Evolutionary conservation across 208 protist genomes (phyloP), one percentile per base, ranked within the genome.

Genomic region (Trypanosoma conorhini): DNA sequence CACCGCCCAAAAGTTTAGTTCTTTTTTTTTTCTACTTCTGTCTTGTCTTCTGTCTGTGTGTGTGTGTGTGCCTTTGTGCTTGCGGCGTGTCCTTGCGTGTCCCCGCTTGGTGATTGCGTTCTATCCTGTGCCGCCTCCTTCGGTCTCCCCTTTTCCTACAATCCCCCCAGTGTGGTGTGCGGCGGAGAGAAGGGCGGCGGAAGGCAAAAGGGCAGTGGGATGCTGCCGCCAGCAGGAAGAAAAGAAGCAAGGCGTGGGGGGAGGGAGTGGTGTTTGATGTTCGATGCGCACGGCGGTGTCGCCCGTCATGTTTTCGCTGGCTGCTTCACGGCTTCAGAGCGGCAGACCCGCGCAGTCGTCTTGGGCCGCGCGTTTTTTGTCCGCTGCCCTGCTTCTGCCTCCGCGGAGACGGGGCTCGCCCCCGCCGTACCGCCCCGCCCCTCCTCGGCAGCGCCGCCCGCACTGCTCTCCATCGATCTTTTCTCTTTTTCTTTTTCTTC

Each of bases 401-500:
- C 33, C 33, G 33, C 33, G 33, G 33, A 7, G 33, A 38, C 33
- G 33, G 33, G 7, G n/a, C n/a, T n/a, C 33, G 2, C 33, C 4
- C 33, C 2, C 33, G 33, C 7, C 33, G 33, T 38, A 38, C 33
- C 33, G 7, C 33, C 33, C 33, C 33, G 33, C 33, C 33, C 33
- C 33, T 38, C 33, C 33, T 2, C 33, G 33, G 33, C 2, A 38
- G 2, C 33, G 7, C 33, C 4, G 33, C 33, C 7, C 33, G 33
- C 7, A 38, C 4, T 38, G 7, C 33, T 7, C 4, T 38, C 33
- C n/a, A n/a, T n/a, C n/a, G n/a, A n/a, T n/a, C n/a, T n/a, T 62
- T 62, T 62, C 33, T 62, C n/a, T 44, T 62, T 62, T 38, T 38
- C 33, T n/a, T 21, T 13, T 26, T 54, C 42, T n/a, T 24, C 28